Evolutionary conservation across 1,284 basidiomycete species (phyloP), one percentile per base, ranked within the genome.

Genomic region (Cryptococcus sp.): DNA sequence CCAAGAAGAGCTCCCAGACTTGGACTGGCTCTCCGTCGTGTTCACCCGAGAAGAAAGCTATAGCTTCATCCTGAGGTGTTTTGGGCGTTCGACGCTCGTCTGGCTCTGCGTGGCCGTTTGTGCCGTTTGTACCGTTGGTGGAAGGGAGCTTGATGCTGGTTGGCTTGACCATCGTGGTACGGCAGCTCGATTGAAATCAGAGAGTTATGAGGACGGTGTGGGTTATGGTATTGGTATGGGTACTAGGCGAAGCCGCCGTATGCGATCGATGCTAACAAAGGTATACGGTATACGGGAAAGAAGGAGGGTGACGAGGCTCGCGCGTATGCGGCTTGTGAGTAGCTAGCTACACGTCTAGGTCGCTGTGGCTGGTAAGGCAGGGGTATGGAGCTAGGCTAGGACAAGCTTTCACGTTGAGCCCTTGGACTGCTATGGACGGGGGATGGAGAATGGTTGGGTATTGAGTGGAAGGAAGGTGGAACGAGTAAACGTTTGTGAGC

Each of bases 61-160:
- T 85, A 30, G 87, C 91, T 72, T 94, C 91, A 75, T 94, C 91
- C 49, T 92, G 92, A 25, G 91, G 92, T 2, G 92, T 94, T 81
- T 86, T 91, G 38, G 88, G 89, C 0, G 88, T 79, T 38, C 59
- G 54, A 11, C 56, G 50, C 0, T 40, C 53, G 4, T 55, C 53
- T 16, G 35, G 52, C 19, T 49, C 22, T 13, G 23, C 42, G n/a
- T 25, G 30, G 43, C 49, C 57, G 22, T 54, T 54, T 3, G 27
- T 10, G 23, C 52, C 48, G 5, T 40, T 39, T n/a, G 42, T 25
- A 13, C 13, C 25, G 5, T 39, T 35, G 15, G 49, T 55, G 13
- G 35, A 25, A 20, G 61, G 61, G 19, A 63, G 30, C 38, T 56
- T 43, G 50, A 63, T 59, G 39, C 41, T 52, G 19, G 57, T 57